These are phyloP conservation scores for Stylosanthes scabra DNA, from an alignment of 331 rosid species.

Conservation along the genomic window DNA sequence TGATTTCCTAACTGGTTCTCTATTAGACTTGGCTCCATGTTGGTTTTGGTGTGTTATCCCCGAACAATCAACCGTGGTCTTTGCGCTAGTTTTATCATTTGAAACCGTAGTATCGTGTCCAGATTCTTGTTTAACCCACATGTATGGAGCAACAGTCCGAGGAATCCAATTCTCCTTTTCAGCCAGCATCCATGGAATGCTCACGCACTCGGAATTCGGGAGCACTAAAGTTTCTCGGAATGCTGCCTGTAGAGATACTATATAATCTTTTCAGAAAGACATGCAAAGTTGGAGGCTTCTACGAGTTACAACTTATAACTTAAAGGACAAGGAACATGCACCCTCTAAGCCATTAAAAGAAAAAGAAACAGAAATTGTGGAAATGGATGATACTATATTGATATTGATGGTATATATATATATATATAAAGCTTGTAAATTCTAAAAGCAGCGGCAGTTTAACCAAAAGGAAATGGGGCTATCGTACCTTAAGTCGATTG, in stretches of 20 bases:
- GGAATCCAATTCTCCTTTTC: conserved; percentile 94
- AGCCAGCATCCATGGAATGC: conserved; percentile 84
- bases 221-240: conserved; percentile 78
- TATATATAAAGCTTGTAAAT: background rate
- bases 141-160: conserved; percentile 73
- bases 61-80: conserved; percentile 41
- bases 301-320: too few species aligned
- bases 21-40: conserved; percentile 38
- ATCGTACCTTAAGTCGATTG: conserved; percentile 83
- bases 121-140: conserved; percentile 75
- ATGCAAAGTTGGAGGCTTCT: too few species aligned
- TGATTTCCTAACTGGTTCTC: conserved; percentile 49
- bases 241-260: conserved; percentile 56
- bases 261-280: background rate
- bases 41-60: conserved; percentile 38
- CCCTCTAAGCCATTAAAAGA: background rate
- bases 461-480: conserved; percentile 31
- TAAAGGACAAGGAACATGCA: too few species aligned
- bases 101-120: conserved; percentile 46
- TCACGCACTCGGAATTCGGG: conserved; percentile 73
- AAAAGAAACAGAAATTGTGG: conserved; percentile 3
- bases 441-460: conserved; percentile 1
- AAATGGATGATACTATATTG: too few species aligned
- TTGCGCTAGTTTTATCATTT: conserved; percentile 52
- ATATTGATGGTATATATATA: too few species aligned